Evolutionary conservation across 2,329 filamentous ascomycete genomes (phyloP).

Genomic region (Xylariaceae sp.): DNA sequence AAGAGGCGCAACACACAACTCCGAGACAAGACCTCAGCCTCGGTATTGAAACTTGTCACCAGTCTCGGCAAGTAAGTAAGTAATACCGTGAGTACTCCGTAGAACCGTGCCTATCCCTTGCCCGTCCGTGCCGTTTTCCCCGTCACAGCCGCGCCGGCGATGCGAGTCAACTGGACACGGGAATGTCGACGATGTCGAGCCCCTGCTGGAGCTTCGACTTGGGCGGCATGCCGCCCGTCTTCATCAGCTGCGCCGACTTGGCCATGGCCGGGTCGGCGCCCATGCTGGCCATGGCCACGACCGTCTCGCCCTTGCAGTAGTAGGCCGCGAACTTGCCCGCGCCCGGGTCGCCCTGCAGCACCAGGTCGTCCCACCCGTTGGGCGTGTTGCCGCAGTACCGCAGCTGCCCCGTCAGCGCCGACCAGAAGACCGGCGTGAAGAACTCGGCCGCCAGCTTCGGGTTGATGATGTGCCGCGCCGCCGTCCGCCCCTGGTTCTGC

Average conservation of each 20-base stretch:
- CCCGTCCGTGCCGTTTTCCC: too few species aligned
- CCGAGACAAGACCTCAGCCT: too few species aligned
- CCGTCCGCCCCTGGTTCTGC: constrained; percentile 80
- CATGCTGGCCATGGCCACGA: constrained; percentile 90
- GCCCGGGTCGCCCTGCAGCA: constrained; percentile 69
- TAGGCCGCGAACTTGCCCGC: constrained; percentile 82
- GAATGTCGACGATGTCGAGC: constrained; percentile 35
- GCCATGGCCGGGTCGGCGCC: constrained; percentile 79
- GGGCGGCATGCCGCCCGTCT: constrained; percentile 68
- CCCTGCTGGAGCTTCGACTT: constrained; percentile 70
- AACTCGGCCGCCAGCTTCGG: constrained; percentile 53
- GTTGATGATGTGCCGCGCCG: constrained; percentile 68
- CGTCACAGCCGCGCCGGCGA: background rate
- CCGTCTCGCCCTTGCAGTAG: constrained; percentile 77
- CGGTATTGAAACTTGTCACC: too few species aligned
- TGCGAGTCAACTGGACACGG: constrained; percentile 15
- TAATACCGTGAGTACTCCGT: too few species aligned
- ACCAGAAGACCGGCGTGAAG: constrained; percentile 97
- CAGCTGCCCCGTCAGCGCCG: constrained; percentile 78
- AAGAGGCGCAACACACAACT: too few species aligned
- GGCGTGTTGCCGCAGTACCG: constrained; percentile 87
- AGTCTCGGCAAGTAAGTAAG: too few species aligned
- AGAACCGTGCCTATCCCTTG: too few species aligned
- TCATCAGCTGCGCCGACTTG: constrained; percentile 80
- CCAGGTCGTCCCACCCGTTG: constrained; percentile 76